phyloP scores from a whole-genome alignment of 2,329 filamentous ascomycete genomes.

The Huntiella moniliformis region DNA sequence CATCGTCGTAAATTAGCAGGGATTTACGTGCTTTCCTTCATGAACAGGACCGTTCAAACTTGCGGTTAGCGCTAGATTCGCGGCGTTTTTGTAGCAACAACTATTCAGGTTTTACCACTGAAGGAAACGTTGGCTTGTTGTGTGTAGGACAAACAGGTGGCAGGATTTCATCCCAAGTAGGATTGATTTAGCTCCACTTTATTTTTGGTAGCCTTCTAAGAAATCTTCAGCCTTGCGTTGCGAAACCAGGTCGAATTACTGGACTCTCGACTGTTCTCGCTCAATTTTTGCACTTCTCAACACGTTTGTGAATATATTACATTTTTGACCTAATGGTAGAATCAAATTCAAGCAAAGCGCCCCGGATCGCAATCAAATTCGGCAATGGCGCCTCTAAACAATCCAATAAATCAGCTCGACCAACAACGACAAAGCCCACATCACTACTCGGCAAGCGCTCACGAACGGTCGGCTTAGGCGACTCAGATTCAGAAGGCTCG shows the following conservation, averaged over 20 bases:
- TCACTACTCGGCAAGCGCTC: constrained; percentile 12
- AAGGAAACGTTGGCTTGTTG: too few relatives aligned
- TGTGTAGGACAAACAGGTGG: too few relatives aligned
- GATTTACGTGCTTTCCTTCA: too few relatives aligned
- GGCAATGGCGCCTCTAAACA: constrained; percentile 7
- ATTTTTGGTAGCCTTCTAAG: constrained; percentile 2
- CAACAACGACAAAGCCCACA: constrained; percentile 2
- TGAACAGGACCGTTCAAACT: too few relatives aligned
- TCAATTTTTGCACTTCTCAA: not conserved
- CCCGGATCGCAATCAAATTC: constrained; percentile 13
- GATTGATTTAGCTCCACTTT: not conserved
- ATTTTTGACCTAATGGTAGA: constrained; percentile 2
- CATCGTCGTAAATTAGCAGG: too few relatives aligned
- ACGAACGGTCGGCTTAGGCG: constrained; percentile 9
- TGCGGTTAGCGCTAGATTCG: too few relatives aligned
- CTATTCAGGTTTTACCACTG: too few relatives aligned
- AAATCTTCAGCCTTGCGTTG: constrained; percentile 3
- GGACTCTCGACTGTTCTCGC: not conserved
- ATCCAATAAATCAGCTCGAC: constrained; percentile 1
- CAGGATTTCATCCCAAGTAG: too few relatives aligned
- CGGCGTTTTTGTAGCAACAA: too few relatives aligned
- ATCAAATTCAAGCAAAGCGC: constrained; percentile 5
- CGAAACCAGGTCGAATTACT: not conserved
- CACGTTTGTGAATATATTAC: not conserved
- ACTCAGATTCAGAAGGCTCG: constrained; percentile 12